A percentile compares a stretch with the other conserved stretches of the same genome.
Evolutionary conservation across 352 stramenopile genomes (phyloP).

Genomic region (Globisporangium nodosum): DNA sequence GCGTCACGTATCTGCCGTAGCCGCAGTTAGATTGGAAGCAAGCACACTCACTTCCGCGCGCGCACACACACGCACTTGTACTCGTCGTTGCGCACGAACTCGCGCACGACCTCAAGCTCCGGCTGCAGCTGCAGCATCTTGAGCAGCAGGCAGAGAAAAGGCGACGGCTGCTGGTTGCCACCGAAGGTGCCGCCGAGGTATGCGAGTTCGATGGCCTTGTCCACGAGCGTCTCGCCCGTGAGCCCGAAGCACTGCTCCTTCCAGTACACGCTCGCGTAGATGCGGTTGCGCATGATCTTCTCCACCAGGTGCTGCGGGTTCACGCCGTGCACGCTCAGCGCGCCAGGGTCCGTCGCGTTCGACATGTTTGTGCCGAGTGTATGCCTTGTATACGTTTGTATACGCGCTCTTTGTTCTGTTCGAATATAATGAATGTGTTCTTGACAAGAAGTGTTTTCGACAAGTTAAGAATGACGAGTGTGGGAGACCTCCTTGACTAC

Average conservation of each 20-base stretch:
- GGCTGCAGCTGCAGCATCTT: conserved; percentile 98
- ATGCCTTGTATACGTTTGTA: too few relatives aligned
- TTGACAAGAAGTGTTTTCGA: too few relatives aligned
- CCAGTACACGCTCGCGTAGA: conserved; percentile 95
- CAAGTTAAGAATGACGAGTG: too few relatives aligned
- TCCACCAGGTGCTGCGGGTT: conserved; percentile 98
- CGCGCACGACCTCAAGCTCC: conserved; percentile 90
- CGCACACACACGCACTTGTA: conserved; percentile 82
- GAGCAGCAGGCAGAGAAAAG: conserved; percentile 97
- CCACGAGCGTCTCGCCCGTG: conserved; percentile 92
- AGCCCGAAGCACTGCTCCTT: conserved; percentile 98
- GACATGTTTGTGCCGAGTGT: conserved; percentile 13
- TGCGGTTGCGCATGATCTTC: conserved; percentile 97
- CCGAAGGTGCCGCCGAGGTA: conserved; percentile 93
- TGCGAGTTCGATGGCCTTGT: conserved; percentile 93
- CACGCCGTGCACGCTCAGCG: conserved; percentile 91
- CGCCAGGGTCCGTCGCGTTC: conserved; percentile 92
- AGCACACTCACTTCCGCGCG: too few relatives aligned
- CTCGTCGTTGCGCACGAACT: conserved; percentile 96
- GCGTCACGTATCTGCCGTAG: conserved; percentile 91
- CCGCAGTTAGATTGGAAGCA: too few relatives aligned
- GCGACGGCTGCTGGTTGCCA: conserved; percentile 93
- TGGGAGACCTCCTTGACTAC: too few relatives aligned
- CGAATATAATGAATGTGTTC: too few relatives aligned
- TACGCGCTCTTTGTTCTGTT: too few relatives aligned